phyloP scores from a whole-genome alignment of 2,329 filamentous ascomycete genomes.

The Basipetospora chlamydospora region DNA sequence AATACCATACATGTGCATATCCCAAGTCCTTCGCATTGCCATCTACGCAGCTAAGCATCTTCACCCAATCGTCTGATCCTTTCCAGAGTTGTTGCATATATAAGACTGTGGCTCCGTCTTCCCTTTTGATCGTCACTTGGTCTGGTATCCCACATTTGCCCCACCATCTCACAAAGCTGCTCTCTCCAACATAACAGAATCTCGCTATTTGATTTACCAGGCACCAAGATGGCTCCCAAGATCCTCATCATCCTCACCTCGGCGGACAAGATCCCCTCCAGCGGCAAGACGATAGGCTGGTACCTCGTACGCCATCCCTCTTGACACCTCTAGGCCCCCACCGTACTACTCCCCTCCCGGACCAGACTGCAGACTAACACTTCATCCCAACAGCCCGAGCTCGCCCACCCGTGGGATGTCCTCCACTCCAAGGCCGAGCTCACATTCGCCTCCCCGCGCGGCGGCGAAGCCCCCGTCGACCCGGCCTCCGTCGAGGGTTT shows the following conservation, averaged over 20 bases:
- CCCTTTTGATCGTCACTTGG: too few relatives aligned
- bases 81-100: too few relatives aligned
- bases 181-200: too few relatives aligned
- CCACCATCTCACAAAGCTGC: too few relatives aligned
- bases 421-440: slow-evolving; percentile 38
- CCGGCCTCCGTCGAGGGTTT: slow-evolving; percentile 39
- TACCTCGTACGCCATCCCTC: slow-evolving; percentile 37
- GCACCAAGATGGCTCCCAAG: slow-evolving; percentile 45
- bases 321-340: too few relatives aligned
- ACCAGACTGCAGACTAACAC: background rate
- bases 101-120: too few relatives aligned
- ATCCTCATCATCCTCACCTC: slow-evolving; percentile 61
- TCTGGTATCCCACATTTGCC: too few relatives aligned
- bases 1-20: too few relatives aligned
- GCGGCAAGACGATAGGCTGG: slow-evolving; percentile 51
- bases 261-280: slow-evolving; percentile 30
- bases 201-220: too few relatives aligned
- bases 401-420: slow-evolving; percentile 49
- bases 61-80: too few relatives aligned
- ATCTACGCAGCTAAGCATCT: too few relatives aligned
- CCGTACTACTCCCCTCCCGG: slow-evolving; percentile 1
- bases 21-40: too few relatives aligned
- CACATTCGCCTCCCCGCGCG: slow-evolving; percentile 45
- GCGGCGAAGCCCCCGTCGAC: slow-evolving; percentile 48
- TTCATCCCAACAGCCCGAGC: slow-evolving; percentile 34